A percentile compares a stretch with the other conserved stretches of the same genome.
Conservation (phyloP, 2,329 filamentous ascomycete species). For the Fusarium tjaetaba region DNA sequence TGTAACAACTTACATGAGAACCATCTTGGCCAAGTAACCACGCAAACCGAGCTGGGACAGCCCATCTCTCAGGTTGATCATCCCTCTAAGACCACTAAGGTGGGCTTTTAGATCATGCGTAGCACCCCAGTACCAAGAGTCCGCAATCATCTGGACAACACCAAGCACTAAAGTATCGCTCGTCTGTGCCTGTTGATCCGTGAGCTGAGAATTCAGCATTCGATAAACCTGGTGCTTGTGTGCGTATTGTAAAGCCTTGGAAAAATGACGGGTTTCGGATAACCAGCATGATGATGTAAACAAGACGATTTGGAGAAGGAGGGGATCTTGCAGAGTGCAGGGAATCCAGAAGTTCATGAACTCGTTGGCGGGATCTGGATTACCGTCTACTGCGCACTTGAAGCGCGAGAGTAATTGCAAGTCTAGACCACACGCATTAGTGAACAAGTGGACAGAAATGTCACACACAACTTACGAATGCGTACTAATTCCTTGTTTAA, state of each 20-base stretch:
- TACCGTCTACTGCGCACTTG: slow-evolving; percentile 61
- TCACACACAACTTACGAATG: slow-evolving; percentile 52
- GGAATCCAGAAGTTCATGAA: slow-evolving; percentile 61
- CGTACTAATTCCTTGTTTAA: slow-evolving; percentile 60
- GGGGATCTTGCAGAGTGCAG: slow-evolving; percentile 59
- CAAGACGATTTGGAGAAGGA: slow-evolving; percentile 59
- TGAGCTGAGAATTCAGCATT: slow-evolving; percentile 60
- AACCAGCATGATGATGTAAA: slow-evolving; percentile 63
- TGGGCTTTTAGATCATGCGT: slow-evolving; percentile 57
- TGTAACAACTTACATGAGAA: slow-evolving; percentile 55
- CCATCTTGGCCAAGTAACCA: slow-evolving; percentile 59
- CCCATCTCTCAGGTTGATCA: slow-evolving; percentile 60
- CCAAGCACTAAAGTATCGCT: slow-evolving; percentile 59
- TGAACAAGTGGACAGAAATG: neutral
- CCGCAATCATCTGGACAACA: slow-evolving; percentile 59
- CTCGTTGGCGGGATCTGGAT: slow-evolving; percentile 54
- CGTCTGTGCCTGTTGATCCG: slow-evolving; percentile 48
- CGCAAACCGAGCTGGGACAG: slow-evolving; percentile 57
- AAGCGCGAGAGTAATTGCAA: slow-evolving; percentile 61
- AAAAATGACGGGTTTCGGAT: slow-evolving; percentile 59
- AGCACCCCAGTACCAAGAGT: slow-evolving; percentile 66
- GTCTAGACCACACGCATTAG: slow-evolving; percentile 47
- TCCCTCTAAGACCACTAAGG: slow-evolving; percentile 57
- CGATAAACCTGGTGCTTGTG: slow-evolving; percentile 56
- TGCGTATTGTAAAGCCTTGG: slow-evolving; percentile 54